These are phyloP conservation scores for Candida nemodendra DNA, from an alignment of 805 yeast genomes.

Conservation along the genomic window DNA sequence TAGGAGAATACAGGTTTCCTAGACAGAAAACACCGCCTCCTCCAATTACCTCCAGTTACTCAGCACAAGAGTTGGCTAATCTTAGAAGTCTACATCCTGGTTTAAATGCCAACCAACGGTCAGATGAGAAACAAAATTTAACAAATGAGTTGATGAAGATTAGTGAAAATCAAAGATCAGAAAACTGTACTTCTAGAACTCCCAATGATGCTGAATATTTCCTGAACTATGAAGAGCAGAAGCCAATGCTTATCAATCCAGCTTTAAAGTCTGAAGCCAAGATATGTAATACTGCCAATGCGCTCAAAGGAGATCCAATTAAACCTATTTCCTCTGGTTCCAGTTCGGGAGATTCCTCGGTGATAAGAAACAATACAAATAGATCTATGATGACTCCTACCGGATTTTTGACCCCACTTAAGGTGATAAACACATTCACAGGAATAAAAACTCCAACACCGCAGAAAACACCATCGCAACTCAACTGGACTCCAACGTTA, in stretches of 20 bases:
- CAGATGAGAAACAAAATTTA: background rate
- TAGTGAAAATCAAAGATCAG: too few relatives aligned
- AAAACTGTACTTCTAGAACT: too few relatives aligned
- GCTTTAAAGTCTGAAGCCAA: too few relatives aligned
- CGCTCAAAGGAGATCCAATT: too few relatives aligned
- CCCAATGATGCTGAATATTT: too few relatives aligned
- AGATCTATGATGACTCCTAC: slow-evolving; percentile 12
- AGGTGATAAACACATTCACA: slow-evolving; percentile 22
- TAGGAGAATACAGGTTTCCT: slow-evolving; percentile 59
- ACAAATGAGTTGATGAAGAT: slow-evolving; percentile 1
- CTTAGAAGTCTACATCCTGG: slow-evolving; percentile 19
- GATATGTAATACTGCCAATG: too few relatives aligned
- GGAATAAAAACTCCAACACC: slow-evolving; percentile 31
- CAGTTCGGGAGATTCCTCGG: too few relatives aligned
- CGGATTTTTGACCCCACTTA: slow-evolving; percentile 27
- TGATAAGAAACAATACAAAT: too few relatives aligned
- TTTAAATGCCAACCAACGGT: slow-evolving; percentile 8
- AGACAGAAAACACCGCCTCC: slow-evolving; percentile 34
- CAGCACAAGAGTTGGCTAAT: slow-evolving; percentile 42
- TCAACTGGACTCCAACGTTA: slow-evolving; percentile 34
- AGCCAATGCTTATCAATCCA: too few relatives aligned
- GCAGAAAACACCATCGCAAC: slow-evolving; percentile 29
- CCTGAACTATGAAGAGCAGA: too few relatives aligned
- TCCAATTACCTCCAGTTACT: slow-evolving; percentile 30
- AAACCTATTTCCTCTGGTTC: too few relatives aligned